These are phyloP conservation scores for Vitis hybrid DNA, from an alignment of 177 flowering plant genomes.

Conservation along the genomic window DNA sequence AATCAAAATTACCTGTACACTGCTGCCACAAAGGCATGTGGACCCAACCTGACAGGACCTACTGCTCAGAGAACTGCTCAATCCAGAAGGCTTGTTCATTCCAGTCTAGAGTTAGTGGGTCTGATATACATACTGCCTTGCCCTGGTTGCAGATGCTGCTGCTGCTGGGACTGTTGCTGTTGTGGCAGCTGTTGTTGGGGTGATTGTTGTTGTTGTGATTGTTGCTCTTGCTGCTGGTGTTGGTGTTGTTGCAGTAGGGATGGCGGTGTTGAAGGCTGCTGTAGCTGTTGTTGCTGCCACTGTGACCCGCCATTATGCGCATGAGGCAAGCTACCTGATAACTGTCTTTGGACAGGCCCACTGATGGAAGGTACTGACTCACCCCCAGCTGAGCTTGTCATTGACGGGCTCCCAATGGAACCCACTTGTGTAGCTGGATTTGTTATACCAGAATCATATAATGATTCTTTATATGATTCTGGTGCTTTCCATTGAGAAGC, in stretches of 20 bases:
- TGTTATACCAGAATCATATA: constrained; percentile 25
- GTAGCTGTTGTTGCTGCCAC: constrained; percentile 47
- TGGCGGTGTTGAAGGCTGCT: constrained; percentile 21
- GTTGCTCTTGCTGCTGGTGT: constrained; percentile 27
- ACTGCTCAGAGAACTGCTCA: constrained; percentile 16
- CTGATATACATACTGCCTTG: constrained; percentile 41
- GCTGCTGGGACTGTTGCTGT: constrained; percentile 34
- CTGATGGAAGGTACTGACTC: constrained; percentile 36
- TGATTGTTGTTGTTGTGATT: constrained; percentile 22
- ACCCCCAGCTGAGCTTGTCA: constrained; percentile 29
- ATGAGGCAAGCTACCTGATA: constrained; percentile 46
- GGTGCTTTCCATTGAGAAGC: constrained; percentile 34
- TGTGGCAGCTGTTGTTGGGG: constrained; percentile 20
- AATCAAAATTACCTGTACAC: constrained; percentile 60
- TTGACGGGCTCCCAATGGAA: constrained; percentile 34
- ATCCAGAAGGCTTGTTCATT: constrained; percentile 27
- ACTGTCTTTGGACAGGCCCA: constrained; percentile 48
- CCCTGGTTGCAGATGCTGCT: constrained; percentile 42
- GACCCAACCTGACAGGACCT: constrained; percentile 26
- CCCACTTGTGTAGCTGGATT: constrained; percentile 27
- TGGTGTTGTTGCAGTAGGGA: constrained; percentile 18
- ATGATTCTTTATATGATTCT: constrained; percentile 17
- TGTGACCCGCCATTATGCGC: constrained; percentile 37
- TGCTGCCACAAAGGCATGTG: constrained; percentile 43
- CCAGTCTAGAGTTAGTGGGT: constrained; percentile 48